phyloP scores from a whole-genome alignment of 805 yeast genomes.

The Pichia pseudocactophila region DNA sequence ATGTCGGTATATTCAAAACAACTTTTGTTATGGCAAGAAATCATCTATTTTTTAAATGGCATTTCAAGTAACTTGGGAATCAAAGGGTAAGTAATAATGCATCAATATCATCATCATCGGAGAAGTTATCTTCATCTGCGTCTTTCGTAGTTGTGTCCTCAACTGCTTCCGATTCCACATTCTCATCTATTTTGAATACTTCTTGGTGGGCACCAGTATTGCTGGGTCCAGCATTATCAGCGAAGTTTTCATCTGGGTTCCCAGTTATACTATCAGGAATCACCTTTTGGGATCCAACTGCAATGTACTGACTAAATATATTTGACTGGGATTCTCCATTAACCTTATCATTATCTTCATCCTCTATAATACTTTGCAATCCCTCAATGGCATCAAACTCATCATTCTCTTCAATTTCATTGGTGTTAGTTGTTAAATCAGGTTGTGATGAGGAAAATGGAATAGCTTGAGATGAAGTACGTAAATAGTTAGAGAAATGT shows the following conservation, averaged over 20 bases:
- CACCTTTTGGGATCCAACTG: not conserved
- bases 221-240: too few relatives aligned
- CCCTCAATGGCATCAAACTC: not conserved
- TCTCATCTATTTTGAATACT: too few relatives aligned
- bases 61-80: too few relatives aligned
- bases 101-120: not conserved
- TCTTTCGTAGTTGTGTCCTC: not conserved
- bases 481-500: constrained; percentile 9
- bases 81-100: constrained; percentile 1
- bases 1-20: too few relatives aligned
- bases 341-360: not conserved
- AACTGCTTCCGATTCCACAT: too few relatives aligned
- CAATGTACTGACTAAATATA: constrained; percentile 2
- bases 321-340: not conserved
- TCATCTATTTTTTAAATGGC: too few relatives aligned
- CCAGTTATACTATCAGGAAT: too few relatives aligned
- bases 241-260: too few relatives aligned
- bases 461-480: constrained; percentile 11
- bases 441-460: not conserved
- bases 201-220: too few relatives aligned
- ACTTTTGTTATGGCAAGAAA: too few relatives aligned
- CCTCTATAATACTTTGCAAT: constrained; percentile 1
- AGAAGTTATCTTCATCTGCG: not conserved
- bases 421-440: not conserved
- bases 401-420: not conserved